A percentile compares a stretch with the other conserved stretches of the same genome.
Conservation (phyloP, 495 filamentous ascomycete genomes). For the Apiosordaria backusii region DNA sequence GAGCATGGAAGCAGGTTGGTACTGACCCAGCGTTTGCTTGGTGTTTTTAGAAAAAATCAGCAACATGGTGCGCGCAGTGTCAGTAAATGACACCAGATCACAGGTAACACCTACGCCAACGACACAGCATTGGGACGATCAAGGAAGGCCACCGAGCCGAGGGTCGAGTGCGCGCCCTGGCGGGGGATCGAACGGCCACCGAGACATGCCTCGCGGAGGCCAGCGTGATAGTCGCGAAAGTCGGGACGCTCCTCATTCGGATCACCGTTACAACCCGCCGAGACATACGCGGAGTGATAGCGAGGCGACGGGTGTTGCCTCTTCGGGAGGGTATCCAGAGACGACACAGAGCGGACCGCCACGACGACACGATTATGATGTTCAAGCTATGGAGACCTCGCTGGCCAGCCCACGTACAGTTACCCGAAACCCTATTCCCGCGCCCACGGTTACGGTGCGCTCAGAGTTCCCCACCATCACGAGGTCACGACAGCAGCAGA, state of each 20-base stretch:
- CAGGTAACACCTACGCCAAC: slow-evolving; percentile 46
- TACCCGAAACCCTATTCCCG: slow-evolving; percentile 85
- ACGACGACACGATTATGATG: slow-evolving; percentile 88
- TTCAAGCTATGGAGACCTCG: slow-evolving; percentile 92
- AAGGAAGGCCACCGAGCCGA: slow-evolving; percentile 46
- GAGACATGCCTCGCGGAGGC: slow-evolving; percentile 28
- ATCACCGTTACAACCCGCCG: slow-evolving; percentile 59
- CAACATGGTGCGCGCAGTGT: slow-evolving; percentile 84
- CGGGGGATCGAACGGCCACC: slow-evolving; percentile 25
- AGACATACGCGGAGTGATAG: slow-evolving; percentile 71
- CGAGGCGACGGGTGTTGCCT: slow-evolving; percentile 68
- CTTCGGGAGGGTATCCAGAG: slow-evolving; percentile 73
- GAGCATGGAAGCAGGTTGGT: not conserved
- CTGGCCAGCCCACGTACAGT: slow-evolving; percentile 68
- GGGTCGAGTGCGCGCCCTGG: slow-evolving; percentile 42
- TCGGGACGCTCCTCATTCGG: slow-evolving; percentile 53
- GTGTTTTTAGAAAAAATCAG: slow-evolving; percentile 77
- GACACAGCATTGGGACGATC: slow-evolving; percentile 48
- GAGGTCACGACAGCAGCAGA: slow-evolving; percentile 90
- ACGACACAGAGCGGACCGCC: slow-evolving; percentile 53
- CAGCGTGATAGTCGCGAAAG: slow-evolving; percentile 50
- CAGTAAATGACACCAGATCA: slow-evolving; percentile 60
- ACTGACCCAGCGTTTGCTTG: not conserved
- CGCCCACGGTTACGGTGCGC: slow-evolving; percentile 85
- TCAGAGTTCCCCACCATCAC: slow-evolving; percentile 96